Conservation (phyloP, 2,329 filamentous ascomycete species). For the Graphiopsis chlorocephala region DNA sequence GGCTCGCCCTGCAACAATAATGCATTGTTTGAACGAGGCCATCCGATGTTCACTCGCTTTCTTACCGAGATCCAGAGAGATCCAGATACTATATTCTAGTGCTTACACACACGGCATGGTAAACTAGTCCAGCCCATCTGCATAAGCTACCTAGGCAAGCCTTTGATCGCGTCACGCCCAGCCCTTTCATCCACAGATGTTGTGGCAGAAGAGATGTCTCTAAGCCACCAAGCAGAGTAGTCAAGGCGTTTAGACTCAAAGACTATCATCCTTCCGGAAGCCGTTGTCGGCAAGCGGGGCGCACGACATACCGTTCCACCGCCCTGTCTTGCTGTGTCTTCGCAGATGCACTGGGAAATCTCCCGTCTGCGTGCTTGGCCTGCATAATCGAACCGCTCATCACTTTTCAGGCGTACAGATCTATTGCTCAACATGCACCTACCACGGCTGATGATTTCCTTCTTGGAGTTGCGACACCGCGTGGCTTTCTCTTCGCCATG, state of each 20-base stretch:
- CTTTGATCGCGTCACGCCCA: background rate
- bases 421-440: background rate
- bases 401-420: constrained; percentile 6
- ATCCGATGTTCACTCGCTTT: no score
- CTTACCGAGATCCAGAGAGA: no score
- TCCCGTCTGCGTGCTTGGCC: constrained; percentile 10
- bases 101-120: background rate
- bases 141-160: background rate
- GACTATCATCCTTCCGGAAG: background rate
- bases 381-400: constrained; percentile 13
- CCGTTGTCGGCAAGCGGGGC: background rate
- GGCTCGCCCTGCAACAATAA: no score
- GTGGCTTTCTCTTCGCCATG: background rate
- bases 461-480: background rate
- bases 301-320: constrained; percentile 10
- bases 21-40: no score
- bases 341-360: constrained; percentile 5
- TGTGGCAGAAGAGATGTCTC: background rate
- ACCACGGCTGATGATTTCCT: background rate
- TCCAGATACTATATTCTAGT: no score
- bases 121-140: background rate
- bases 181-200: background rate
- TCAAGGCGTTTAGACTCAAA: background rate
- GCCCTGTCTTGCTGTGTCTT: background rate
- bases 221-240: constrained; percentile 8